These are phyloP conservation scores for Isabelozyma rhagii DNA, from an alignment of 805 yeast genomes.

Conservation along the genomic window DNA sequence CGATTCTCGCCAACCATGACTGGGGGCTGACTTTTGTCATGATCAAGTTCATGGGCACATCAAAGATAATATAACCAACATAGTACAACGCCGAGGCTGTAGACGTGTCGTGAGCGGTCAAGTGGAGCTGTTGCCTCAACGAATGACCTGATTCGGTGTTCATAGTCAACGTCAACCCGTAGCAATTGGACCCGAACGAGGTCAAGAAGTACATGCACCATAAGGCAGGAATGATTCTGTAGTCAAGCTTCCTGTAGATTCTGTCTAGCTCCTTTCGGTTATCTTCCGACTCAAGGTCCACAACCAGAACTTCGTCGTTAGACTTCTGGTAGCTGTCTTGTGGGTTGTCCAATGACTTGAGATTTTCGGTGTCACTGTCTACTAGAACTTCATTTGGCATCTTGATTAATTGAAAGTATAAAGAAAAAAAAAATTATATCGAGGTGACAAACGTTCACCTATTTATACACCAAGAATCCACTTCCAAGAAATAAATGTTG, in stretches of 20 bases:
- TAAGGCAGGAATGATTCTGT: conserved; percentile 74
- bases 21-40: conserved; percentile 87
- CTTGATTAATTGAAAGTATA: background rate
- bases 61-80: conserved; percentile 81
- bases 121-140: conserved; percentile 45
- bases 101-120: conserved; percentile 57
- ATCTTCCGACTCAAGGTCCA: conserved; percentile 1
- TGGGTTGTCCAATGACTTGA: conserved; percentile 1
- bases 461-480: background rate
- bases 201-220: conserved; percentile 78
- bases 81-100: conserved; percentile 78
- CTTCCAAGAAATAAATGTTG: background rate
- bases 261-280: conserved; percentile 40
- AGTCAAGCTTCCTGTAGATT: conserved; percentile 61
- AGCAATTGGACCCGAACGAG: conserved; percentile 74
- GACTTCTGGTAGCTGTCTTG: background rate
- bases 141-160: conserved; percentile 62
- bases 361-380: background rate
- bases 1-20: conserved; percentile 78
- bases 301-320: background rate
- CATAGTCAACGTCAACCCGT: conserved; percentile 81
- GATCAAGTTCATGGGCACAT: conserved; percentile 80
- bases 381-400: background rate
- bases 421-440: background rate
- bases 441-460: background rate